Evolutionary conservation across 2,329 filamentous ascomycete species (phyloP).

Genomic region (Epichloe brachyelytri): DNA sequence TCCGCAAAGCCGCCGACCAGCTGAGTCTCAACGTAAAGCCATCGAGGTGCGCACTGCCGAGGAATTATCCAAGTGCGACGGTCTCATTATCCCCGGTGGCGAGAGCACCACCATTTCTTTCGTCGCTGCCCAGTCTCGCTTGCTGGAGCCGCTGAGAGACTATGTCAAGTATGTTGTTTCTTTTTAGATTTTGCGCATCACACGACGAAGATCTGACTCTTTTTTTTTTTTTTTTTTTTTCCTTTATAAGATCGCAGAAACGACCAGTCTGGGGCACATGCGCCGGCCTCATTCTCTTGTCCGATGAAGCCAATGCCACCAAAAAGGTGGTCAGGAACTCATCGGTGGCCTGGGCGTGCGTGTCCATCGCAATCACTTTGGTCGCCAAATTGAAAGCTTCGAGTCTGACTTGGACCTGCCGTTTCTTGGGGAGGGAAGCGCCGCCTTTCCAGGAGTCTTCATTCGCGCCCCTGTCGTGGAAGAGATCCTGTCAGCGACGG

Average conservation of each 20-base stretch:
- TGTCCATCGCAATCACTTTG: slow-evolving; percentile 91
- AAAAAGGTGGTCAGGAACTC: slow-evolving; percentile 86
- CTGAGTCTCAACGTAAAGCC: slow-evolving; percentile 43
- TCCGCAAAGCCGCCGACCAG: slow-evolving; percentile 52
- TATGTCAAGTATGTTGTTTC: slow-evolving; percentile 67
- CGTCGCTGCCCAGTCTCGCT: slow-evolving; percentile 65
- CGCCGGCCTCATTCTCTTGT: slow-evolving; percentile 82
- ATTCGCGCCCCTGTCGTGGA: slow-evolving; percentile 93
- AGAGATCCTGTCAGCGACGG: slow-evolving; percentile 45
- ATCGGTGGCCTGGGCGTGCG: slow-evolving; percentile 85
- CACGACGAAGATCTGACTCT: background rate
- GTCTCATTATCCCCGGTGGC: slow-evolving; percentile 80
- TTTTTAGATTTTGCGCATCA: too few relatives aligned
- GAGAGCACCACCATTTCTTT: slow-evolving; percentile 91
- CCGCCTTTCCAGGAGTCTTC: slow-evolving; percentile 66
- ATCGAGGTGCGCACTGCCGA: slow-evolving; percentile 66
- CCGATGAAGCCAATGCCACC: slow-evolving; percentile 74
- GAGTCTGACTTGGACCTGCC: slow-evolving; percentile 60
- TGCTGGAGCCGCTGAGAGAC: slow-evolving; percentile 72
- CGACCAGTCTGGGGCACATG: slow-evolving; percentile 94
- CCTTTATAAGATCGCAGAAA: slow-evolving; percentile 36
- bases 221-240: background rate
- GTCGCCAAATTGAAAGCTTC: slow-evolving; percentile 86
- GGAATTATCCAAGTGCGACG: slow-evolving; percentile 63
- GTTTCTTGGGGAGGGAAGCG: slow-evolving; percentile 40